These are phyloP conservation scores for Monilinia fructicola DNA, from an alignment of 2,329 filamentous ascomycete genomes.

Conservation along the genomic window DNA sequence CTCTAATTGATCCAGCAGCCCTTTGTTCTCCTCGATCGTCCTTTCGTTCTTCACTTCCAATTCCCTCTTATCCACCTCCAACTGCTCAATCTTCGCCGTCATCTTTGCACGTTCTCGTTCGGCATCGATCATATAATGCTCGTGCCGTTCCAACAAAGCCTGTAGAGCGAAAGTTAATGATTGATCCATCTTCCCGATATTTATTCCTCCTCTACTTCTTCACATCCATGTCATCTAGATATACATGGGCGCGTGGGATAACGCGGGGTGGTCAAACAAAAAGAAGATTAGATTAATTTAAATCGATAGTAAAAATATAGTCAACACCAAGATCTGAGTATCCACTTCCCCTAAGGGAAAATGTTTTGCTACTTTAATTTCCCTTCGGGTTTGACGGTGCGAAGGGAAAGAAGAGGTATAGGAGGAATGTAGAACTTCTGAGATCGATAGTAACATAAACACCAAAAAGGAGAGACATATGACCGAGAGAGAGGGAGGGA, in stretches of 20 bases:
- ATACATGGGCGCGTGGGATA: conserved; percentile 11
- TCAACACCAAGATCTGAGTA: conserved; percentile 9
- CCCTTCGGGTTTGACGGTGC: neutral
- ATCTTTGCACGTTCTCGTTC: conserved; percentile 68
- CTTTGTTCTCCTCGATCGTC: conserved; percentile 79
- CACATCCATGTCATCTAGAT: neutral
- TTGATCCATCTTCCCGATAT: conserved; percentile 32
- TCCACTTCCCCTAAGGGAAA: conserved; percentile 13
- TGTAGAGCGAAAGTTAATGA: conserved; percentile 72
- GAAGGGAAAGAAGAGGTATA: neutral
- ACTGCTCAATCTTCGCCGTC: conserved; percentile 25
- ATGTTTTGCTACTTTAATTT: conserved; percentile 19
- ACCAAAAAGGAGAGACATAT: conserved; percentile 31
- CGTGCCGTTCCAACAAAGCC: conserved; percentile 88
- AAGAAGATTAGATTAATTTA: conserved; percentile 21
- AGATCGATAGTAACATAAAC: conserved; percentile 27
- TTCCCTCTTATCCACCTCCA: conserved; percentile 67
- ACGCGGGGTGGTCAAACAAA: conserved; percentile 21
- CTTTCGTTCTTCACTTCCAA: conserved; percentile 75
- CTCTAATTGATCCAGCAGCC: conserved; percentile 81
- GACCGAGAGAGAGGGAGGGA: conserved; percentile 32
- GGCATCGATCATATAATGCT: conserved; percentile 89
- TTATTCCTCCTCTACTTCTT: neutral
- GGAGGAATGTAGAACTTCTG: conserved; percentile 13
- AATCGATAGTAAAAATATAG: conserved; percentile 9